Base-by-base conservation (phyloP, 768 basidiomycete species). In the Boletellus sp. region DNA sequence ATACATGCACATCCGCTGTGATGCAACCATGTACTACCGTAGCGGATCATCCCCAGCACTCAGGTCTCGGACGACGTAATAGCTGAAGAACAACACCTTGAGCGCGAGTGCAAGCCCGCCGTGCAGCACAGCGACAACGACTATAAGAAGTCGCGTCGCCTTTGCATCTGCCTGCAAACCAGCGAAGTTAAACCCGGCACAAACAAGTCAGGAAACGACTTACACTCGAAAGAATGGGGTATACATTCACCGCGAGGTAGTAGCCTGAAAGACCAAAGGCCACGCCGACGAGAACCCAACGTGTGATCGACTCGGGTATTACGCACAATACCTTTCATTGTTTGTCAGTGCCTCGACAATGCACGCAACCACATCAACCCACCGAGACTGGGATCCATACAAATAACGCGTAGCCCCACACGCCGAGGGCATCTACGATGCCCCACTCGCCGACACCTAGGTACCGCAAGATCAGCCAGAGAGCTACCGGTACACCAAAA, bases 321-420 rank as follows among this genome's bases (percentile, higher is more conserved):
- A 96, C 85, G 61, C 90, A 94, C 11, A 96, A 71, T 9, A 94
- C 70, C 89, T 91, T 52, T 16, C 48, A 28, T 22, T n/a, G 16
- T n/a, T 23, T 10, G 49, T 56, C 11, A 54, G 48, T 16, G 16
- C 38, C 13, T 19, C 24, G 24, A 10, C 1, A 28, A 39, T 7
- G 2, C 24, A 23, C 4, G 8, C 40, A 47, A 22, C 26, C 13
- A 37, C 26, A 33, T 53, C 20, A 42, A 72, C 85, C 52, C 50
- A 91, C 89, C 34, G 92, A 79, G 36, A 90, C 85, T 10, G 91
- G 87, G 52, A 94, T 90, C 92, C 91, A 93, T 3, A 89, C 80
- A 52, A 92, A 91, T 61, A 85, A 80, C 10, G 74, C 81, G 63
- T 92, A 91, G 0, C 88, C 88, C 86, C 87, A 91, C 10, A 90